These are phyloP conservation scores for Tetrapisispora phaffii DNA, from an alignment of 805 yeast species.

Conservation along the genomic window DNA sequence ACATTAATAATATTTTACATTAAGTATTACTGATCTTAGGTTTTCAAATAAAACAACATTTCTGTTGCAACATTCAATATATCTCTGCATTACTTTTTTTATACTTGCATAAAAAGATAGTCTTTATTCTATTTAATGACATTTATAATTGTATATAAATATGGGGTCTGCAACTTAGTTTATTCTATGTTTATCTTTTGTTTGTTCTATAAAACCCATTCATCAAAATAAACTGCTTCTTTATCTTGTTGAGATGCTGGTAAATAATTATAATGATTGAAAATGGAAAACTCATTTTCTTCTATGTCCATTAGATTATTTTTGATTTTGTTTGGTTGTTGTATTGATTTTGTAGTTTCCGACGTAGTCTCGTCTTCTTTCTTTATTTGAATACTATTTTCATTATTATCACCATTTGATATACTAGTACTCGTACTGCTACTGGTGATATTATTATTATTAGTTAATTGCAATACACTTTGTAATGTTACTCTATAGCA, in stretches of 20 bases:
- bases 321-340: slow-evolving; percentile 19
- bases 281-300: slow-evolving; percentile 33
- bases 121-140: too few relatives aligned
- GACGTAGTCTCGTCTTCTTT: slow-evolving; percentile 34
- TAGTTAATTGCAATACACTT: slow-evolving; percentile 57
- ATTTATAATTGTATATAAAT: not conserved
- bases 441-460: not conserved
- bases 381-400: slow-evolving; percentile 33
- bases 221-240: slow-evolving; percentile 40
- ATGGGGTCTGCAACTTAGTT: too few relatives aligned
- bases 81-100: too few relatives aligned
- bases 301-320: slow-evolving; percentile 3
- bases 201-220: slow-evolving; percentile 32
- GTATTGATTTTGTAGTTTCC: slow-evolving; percentile 31
- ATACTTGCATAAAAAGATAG: too few relatives aligned
- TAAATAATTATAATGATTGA: slow-evolving; percentile 34
- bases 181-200: too few relatives aligned
- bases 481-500: slow-evolving; percentile 78
- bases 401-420: slow-evolving; percentile 3
- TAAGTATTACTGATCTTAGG: too few relatives aligned
- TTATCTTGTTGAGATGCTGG: slow-evolving; percentile 32
- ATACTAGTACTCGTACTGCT: not conserved
- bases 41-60: too few relatives aligned
- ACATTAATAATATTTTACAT: too few relatives aligned
- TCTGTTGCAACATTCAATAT: too few relatives aligned